These are phyloP conservation scores for Venturia pyrina DNA, from an alignment of 2,329 filamentous ascomycete genomes.

Conservation along the genomic window DNA sequence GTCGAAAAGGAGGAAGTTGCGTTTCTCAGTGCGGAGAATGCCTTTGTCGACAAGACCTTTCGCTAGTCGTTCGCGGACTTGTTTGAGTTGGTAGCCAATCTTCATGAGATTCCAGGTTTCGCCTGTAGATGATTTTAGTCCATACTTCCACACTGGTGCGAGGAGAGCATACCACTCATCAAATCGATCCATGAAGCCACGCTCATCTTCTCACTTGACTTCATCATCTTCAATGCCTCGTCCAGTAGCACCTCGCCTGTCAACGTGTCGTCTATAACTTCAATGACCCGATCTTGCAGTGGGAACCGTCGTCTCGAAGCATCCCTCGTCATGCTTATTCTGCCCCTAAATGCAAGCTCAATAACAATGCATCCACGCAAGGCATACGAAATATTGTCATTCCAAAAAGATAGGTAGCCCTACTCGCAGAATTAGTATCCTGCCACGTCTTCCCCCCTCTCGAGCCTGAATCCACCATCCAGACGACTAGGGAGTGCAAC, in stretches of 20 bases:
- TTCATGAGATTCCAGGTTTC: conserved; percentile 99
- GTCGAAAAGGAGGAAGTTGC: conserved; percentile 98
- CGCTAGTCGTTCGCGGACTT: conserved; percentile 92
- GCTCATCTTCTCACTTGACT: conserved; percentile 99
- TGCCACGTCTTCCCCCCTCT: neutral
- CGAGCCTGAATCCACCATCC: neutral
- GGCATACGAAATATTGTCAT: conserved; percentile 98
- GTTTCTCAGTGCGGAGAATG: conserved; percentile 95
- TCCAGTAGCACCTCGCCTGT: conserved; percentile 96
- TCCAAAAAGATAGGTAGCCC: conserved; percentile 99
- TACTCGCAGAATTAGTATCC: conserved; percentile 27
- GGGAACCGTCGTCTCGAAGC: conserved; percentile 84
- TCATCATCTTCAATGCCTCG: conserved; percentile 99
- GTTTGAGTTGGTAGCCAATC: conserved; percentile 98
- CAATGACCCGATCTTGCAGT: conserved; percentile 84
- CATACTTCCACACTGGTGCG: neutral
- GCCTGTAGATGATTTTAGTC: conserved; percentile 44
- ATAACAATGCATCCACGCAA: conserved; percentile 96
- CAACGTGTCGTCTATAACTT: conserved; percentile 92
- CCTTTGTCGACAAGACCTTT: conserved; percentile 98
- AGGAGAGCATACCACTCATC: conserved; percentile 69
- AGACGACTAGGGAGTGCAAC: conserved; percentile 18
- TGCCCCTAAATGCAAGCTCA: conserved; percentile 89
- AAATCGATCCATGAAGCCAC: conserved; percentile 98
- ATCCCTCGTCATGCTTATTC: conserved; percentile 98